Base-by-base conservation (phyloP, 2,329 filamentous ascomycete genomes). In the Cladophialophora yegresii region DNA sequence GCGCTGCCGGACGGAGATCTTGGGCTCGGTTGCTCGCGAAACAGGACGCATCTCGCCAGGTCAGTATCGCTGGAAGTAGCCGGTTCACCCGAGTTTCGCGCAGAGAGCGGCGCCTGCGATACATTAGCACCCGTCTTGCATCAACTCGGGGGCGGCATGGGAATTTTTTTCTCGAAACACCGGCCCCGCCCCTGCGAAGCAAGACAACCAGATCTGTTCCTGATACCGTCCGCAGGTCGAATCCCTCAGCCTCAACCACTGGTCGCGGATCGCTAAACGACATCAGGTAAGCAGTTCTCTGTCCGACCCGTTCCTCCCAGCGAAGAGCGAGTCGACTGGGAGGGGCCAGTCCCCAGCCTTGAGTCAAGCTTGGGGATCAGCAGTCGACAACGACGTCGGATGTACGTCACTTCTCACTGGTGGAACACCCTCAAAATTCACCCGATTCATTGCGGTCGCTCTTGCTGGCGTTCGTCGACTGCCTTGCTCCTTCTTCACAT, bases 341-440 rank as follows among this genome's bases (percentile, higher is more conserved):
- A 40, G 30, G 23, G 36, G 32, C 26, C 47, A 20, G 26, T 28
- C 36, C 23, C 50, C 20, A 33, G 49, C 23, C 16, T 23, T 56
- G 30, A 36, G 40, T 49, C 47, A 33, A 53, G 57, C 57, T 59
- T 51, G 10, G 32, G 57, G 57, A 50, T 50, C 57, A 59, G 57
- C 57, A 59, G 32, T 51, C 57, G 28, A 62, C 61, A 40, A 60
- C 33, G 16, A 64, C 54, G 54, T 64, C 56, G 32, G 62, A 40
- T 53, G 62, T 65, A 67, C 65, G 65, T 67, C 65, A 67, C 62
- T 60, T 67, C 56, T 56, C 33, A 58, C 49, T 54, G 57, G 47
- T 50, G 20, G 22, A 51, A 40, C 20, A 50, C 33, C 47, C 50
- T 50, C 45, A 63, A 36, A 59, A 3, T 23, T 43, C 22, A 26